Percentiles rank a stretch among this genome's conserved stretches.
Evolutionary conservation across 441 rosid genomes (phyloP).

Genomic region (Corymbia citriodora): DNA sequence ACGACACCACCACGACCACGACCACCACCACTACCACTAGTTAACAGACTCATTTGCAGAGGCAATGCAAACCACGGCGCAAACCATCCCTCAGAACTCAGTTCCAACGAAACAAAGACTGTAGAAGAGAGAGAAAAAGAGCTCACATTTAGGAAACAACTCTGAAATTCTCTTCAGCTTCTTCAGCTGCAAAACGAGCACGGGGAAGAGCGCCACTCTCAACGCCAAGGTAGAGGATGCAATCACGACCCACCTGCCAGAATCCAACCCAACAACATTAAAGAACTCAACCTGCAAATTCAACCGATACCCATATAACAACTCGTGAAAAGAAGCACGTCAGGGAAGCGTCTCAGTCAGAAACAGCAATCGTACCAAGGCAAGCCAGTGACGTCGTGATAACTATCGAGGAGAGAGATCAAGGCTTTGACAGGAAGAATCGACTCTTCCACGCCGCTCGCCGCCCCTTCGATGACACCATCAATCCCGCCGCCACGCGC

Average conservation of each 20-base stretch:
- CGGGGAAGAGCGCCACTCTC: slow-evolving; percentile 59
- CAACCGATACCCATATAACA: neutral
- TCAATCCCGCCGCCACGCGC: neutral
- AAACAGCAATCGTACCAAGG: slow-evolving; percentile 50
- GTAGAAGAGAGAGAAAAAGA: neutral
- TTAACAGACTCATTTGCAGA: neutral
- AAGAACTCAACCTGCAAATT: neutral
- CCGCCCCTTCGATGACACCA: neutral
- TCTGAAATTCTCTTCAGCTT: slow-evolving; percentile 50
- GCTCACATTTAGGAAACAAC: slow-evolving; percentile 64
- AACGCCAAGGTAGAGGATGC: slow-evolving; percentile 67
- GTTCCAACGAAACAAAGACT: neutral
- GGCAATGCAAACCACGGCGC: neutral
- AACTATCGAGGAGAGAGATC: slow-evolving; percentile 63
- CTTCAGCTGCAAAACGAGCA: slow-evolving; percentile 55
- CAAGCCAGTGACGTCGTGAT: slow-evolving; percentile 66
- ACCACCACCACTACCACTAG: neutral
- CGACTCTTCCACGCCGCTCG: slow-evolving; percentile 16
- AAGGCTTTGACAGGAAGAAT: slow-evolving; percentile 39
- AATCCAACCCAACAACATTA: neutral
- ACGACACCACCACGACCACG: neutral
- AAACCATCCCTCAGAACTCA: neutral
- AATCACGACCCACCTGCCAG: slow-evolving; percentile 79
- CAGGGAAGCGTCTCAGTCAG: neutral
- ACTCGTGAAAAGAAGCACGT: neutral